Conservation (phyloP, 495 filamentous ascomycete genomes). For the Sporormia fimetaria region DNA sequence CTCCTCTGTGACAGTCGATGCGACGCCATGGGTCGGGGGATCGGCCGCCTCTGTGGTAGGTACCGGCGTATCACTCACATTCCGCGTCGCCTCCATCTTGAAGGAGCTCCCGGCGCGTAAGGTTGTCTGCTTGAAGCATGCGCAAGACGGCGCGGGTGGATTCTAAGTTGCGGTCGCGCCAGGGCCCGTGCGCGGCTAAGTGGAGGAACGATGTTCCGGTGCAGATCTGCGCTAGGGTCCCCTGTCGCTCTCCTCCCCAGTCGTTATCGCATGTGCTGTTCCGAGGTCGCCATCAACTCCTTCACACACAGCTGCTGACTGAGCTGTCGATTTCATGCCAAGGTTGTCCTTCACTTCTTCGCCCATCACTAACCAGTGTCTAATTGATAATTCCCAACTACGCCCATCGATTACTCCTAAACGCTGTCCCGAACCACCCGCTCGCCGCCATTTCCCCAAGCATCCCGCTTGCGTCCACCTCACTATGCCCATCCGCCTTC, state of each 20-base stretch:
- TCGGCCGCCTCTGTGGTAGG: constrained; percentile 34
- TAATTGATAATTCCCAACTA: too few relatives aligned
- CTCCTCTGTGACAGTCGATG: constrained; percentile 39
- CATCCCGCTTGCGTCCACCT: too few relatives aligned
- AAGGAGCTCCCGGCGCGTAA: background rate
- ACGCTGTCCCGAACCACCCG: background rate
- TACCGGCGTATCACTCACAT: constrained; percentile 27
- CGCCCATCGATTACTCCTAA: background rate
- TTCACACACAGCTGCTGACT: background rate
- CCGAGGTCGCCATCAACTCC: constrained; percentile 8
- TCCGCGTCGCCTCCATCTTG: constrained; percentile 20
- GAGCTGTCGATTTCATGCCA: background rate
- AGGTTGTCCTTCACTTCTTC: too few relatives aligned
- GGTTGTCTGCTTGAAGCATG: background rate
- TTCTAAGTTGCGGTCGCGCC: background rate
- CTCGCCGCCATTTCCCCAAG: background rate
- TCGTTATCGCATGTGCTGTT: background rate
- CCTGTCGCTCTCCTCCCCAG: background rate
- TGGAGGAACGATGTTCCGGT: too few relatives aligned
- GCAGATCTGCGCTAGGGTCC: background rate
- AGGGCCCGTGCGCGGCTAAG: too few relatives aligned
- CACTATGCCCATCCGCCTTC: constrained; percentile 46
- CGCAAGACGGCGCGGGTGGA: background rate
- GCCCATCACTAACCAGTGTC: too few relatives aligned
- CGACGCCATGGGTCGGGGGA: constrained; percentile 16